Evolutionary conservation across 371 early-diverging fungal genomes (phyloP), one percentile per base, ranked within the genome.

Genomic region (Mortierella sp.): DNA sequence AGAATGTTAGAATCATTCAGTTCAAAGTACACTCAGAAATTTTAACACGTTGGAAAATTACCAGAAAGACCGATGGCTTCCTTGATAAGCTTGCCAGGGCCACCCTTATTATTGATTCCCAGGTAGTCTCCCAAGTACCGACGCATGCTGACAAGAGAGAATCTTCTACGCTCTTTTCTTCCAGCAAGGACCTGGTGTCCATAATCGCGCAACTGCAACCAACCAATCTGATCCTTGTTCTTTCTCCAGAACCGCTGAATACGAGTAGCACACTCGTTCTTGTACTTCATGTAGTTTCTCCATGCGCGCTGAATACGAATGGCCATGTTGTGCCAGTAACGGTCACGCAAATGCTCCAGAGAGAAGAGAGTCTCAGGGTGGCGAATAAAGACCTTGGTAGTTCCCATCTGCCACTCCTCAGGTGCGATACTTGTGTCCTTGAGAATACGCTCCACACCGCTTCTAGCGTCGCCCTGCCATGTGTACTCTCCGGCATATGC

Each of bases 281-380:
- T 92, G 83, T 91, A 89, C 17, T 89, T 85, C 60, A 93, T 89
- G 86, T 94, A 95, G 47, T 88, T 84, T 57, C 97, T 86, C 92
- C 96, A 98, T 4, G 95, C 94, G 32, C 95, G 87, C 83, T 98
- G 98, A 72, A 98, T 98, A 73, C 96, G 92, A 29, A 91, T 92
- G 1, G 98, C 99, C 93, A 96, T 98, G 71, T 89, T 92, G 79
- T 99, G 96, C 94, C 96, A 99, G 87, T 98, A 97, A 51, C 93
- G 92, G 68, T 99, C 98, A 53, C 98, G 93, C 74, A 93, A 83
- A 69, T 91, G 93, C 84, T 99, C 99, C 0, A 98, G 87, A 0
- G 96, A 91, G 85, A 96, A 98, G 34, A 99, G 90, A 10, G 96
- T 96, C 83, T 99, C 98, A 19, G 98, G 98, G 54, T 93, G 93